Conservation (phyloP, 352 stramenopile genomes). For the Halophytophthora polymorphica region DNA sequence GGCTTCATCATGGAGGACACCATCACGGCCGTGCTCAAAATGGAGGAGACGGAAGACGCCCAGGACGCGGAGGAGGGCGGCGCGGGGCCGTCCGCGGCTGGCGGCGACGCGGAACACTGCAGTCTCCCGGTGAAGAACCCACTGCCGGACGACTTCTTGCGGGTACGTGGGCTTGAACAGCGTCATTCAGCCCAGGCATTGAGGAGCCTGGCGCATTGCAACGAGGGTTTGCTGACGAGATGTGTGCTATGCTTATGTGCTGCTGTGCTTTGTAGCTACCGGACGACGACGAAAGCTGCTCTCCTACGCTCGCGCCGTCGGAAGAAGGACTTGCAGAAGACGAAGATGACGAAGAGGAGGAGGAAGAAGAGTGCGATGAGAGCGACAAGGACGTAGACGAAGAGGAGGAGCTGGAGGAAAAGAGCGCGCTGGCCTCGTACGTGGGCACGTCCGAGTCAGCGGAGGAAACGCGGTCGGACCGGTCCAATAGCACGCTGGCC, state of each 20-base stretch:
- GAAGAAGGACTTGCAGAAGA: constrained; percentile 26
- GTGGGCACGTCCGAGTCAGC: constrained; percentile 5
- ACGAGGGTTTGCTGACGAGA: neutral
- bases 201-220: neutral
- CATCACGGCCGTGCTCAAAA: constrained; percentile 72
- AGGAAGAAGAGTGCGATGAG: constrained; percentile 40
- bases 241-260: neutral
- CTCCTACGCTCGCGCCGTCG: constrained; percentile 12
- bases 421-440: constrained; percentile 12
- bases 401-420: constrained; percentile 51
- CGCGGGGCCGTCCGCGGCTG: constrained; percentile 1
- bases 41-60: constrained; percentile 55
- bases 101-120: constrained; percentile 5
- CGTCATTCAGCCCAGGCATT: neutral
- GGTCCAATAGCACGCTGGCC: constrained; percentile 60
- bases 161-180: constrained; percentile 29
- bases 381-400: constrained; percentile 26
- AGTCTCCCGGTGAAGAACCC: constrained; percentile 64
- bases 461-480: constrained; percentile 47
- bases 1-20: constrained; percentile 79
- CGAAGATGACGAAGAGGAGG: constrained; percentile 23
- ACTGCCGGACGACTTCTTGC: constrained; percentile 75
- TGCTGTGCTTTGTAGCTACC: constrained; percentile 38
- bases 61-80: neutral
- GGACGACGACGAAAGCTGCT: constrained; percentile 32